Evolutionary conservation across 2,329 filamentous ascomycete genomes (phyloP).

Genomic region (Ophiocordyceps polyrhachis-furcata): DNA sequence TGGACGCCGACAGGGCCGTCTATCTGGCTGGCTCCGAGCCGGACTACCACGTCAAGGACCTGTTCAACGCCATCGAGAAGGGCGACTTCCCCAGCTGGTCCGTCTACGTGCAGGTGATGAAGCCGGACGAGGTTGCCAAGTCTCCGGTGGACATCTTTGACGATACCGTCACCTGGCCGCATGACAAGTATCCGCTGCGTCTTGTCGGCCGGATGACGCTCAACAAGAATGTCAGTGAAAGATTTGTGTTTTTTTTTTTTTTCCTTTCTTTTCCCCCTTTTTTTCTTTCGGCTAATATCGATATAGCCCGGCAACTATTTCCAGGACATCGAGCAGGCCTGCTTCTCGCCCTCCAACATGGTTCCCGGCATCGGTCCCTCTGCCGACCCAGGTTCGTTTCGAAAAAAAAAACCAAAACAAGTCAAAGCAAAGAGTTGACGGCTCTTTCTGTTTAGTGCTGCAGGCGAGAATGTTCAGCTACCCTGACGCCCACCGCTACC

Average conservation of each 20-base stretch:
- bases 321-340: conserved; percentile 29
- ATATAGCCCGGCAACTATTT: conserved; percentile 29
- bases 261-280: neutral
- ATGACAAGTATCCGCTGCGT: conserved; percentile 47
- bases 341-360: conserved; percentile 30
- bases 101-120: conserved; percentile 34
- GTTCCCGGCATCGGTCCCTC: conserved; percentile 30
- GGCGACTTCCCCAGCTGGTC: conserved; percentile 31
- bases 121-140: conserved; percentile 27
- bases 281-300: neutral
- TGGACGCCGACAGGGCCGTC: conserved; percentile 19
- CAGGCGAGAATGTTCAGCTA: conserved; percentile 31
- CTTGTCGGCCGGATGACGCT: conserved; percentile 48
- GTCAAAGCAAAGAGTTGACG: neutral
- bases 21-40: conserved; percentile 25
- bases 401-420: neutral
- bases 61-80: conserved; percentile 22
- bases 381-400: conserved; percentile 17
- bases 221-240: conserved; percentile 28
- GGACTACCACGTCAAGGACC: conserved; percentile 23
- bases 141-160: conserved; percentile 46
- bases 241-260: neutral
- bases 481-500: conserved; percentile 29
- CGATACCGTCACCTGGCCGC: conserved; percentile 53
- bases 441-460: conserved; percentile 11